These are phyloP conservation scores for Meira nashicola DNA, from an alignment of 1,284 basidiomycete genomes.

Conservation along the genomic window DNA sequence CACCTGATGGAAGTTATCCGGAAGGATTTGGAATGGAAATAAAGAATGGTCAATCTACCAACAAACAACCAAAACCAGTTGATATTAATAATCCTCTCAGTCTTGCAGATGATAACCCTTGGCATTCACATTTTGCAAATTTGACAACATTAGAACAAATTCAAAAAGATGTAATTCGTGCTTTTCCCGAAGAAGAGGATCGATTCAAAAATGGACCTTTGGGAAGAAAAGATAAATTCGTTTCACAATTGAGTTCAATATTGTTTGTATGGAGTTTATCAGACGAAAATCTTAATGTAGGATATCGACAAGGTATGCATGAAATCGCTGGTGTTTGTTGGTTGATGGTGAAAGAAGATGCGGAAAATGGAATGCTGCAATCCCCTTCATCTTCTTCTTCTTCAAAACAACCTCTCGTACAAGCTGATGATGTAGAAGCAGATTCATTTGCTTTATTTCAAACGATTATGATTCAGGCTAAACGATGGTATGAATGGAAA, in stretches of 20 bases:
- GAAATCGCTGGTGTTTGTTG: constrained; percentile 45
- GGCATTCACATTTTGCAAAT: constrained; percentile 32
- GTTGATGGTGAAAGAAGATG: constrained; percentile 26
- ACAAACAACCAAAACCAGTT: not conserved
- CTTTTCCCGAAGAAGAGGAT: constrained; percentile 34
- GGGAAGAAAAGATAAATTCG: not conserved
- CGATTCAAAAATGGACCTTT: too few relatives aligned
- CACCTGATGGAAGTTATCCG: constrained; percentile 7
- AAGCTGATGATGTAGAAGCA: constrained; percentile 27
- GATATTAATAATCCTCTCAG: constrained; percentile 45
- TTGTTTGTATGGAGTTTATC: constrained; percentile 40
- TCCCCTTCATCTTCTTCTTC: not conserved
- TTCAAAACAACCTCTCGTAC: not conserved
- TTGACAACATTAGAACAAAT: constrained; percentile 32
- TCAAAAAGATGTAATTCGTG: constrained; percentile 35
- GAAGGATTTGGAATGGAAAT: not conserved
- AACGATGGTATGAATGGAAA: constrained; percentile 40
- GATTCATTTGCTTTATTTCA: constrained; percentile 40
- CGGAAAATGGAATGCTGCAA: not conserved
- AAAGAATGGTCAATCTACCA: not conserved
- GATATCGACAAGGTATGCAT: constrained; percentile 53
- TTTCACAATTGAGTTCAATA: constrained; percentile 13
- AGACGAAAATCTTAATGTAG: constrained; percentile 32
- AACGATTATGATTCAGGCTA: constrained; percentile 33
- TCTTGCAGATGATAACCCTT: constrained; percentile 42